A percentile compares a stretch with the other conserved stretches of the same genome.
Conservation (phyloP, 495 filamentous ascomycete genomes). For the Copromyces sp. region DNA sequence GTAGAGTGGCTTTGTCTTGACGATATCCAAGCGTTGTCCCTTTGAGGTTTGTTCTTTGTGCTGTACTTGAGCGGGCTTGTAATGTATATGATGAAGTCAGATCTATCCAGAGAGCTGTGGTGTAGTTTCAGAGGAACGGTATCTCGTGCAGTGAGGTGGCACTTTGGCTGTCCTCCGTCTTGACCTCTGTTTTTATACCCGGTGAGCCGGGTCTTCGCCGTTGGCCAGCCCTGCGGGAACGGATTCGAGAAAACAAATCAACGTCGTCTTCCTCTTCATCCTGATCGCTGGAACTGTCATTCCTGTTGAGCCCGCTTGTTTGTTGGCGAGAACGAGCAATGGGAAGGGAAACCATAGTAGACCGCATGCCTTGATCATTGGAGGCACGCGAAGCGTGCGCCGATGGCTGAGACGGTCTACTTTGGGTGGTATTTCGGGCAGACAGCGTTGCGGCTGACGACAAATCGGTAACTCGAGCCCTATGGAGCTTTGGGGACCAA, state of each 20-base stretch:
- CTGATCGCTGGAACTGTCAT: neutral
- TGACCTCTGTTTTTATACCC: neutral
- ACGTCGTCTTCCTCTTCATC: conserved; percentile 14
- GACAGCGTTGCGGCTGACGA: neutral
- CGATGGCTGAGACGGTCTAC: neutral
- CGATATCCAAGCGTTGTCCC: neutral
- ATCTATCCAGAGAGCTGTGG: neutral
- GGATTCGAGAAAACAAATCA: conserved; percentile 12
- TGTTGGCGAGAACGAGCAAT: neutral
- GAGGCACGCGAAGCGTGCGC: no score
- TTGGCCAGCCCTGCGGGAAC: conserved; percentile 10
- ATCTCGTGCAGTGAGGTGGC: conserved; percentile 15
- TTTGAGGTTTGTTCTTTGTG: conserved; percentile 2
- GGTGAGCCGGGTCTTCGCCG: conserved; percentile 7
- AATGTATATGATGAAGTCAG: neutral
- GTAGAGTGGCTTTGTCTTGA: neutral
- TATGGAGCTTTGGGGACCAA: neutral
- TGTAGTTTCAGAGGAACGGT: conserved; percentile 14
- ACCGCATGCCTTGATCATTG: no score
- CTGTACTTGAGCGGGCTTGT: neutral
- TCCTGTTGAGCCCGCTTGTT: neutral
- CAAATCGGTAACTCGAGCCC: neutral
- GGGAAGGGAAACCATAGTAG: neutral
- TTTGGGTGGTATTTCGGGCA: neutral
- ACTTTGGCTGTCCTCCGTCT: conserved; percentile 2